A percentile compares a stretch with the other conserved stretches of the same genome.
Conservation (phyloP, 176 grass and related monocot species). For the Ensete ventricosum region DNA sequence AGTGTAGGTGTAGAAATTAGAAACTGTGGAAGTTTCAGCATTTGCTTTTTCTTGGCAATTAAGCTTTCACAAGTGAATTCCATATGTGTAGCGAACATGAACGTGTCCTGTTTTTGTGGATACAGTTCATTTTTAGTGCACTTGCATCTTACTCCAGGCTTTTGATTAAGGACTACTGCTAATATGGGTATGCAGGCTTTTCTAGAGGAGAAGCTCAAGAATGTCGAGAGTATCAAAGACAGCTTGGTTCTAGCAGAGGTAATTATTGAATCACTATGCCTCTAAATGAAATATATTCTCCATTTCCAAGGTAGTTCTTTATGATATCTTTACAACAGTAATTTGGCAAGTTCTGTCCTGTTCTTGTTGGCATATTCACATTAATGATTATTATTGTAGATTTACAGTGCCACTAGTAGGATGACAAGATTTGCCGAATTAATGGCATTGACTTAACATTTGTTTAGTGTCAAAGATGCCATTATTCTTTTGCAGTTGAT, state of each 20-base stretch:
- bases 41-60: neutral
- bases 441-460: no score
- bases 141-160: neutral
- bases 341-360: neutral
- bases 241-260: slow-evolving; percentile 50
- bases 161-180: neutral
- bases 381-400: neutral
- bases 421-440: neutral
- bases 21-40: neutral
- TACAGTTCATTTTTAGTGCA: neutral
- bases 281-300: slow-evolving; percentile 12
- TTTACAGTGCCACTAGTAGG: neutral
- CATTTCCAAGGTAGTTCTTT: slow-evolving; percentile 13
- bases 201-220: slow-evolving; percentile 49
- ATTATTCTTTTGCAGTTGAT: neutral
- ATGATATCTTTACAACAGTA: no score
- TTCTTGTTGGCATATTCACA: no score
- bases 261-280: neutral
- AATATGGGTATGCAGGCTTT: slow-evolving; percentile 31
- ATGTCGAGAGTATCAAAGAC: slow-evolving; percentile 41
- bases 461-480: neutral
- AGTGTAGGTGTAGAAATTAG: no score
- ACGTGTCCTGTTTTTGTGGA: neutral
- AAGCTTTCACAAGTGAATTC: neutral
- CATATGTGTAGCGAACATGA: no score